Conservation (phyloP, 768 basidiomycete species). For the Xerocomus spinulosus region DNA sequence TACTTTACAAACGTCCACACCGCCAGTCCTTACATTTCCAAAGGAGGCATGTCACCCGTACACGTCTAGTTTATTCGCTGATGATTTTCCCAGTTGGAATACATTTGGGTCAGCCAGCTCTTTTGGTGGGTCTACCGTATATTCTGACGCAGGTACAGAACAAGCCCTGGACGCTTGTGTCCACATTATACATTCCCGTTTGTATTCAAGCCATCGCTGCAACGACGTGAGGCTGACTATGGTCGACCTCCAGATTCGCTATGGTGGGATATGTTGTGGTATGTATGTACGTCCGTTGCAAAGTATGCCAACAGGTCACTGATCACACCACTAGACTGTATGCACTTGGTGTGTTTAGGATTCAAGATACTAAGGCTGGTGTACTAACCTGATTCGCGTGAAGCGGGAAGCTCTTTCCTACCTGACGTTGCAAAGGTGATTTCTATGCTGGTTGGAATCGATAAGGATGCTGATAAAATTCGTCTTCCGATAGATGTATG, state of each 20-base stretch:
- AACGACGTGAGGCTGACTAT: no score
- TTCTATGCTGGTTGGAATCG: no score
- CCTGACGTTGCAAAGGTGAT: neutral
- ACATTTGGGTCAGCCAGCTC: conserved; percentile 4
- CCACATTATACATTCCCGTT: conserved; percentile 1
- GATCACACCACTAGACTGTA: neutral
- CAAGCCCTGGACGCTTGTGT: conserved; percentile 2
- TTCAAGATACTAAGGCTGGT: neutral
- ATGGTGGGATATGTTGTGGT: neutral
- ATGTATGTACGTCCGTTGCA: neutral
- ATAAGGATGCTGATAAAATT: neutral
- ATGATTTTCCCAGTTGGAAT: conserved; percentile 1
- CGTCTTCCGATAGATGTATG: neutral
- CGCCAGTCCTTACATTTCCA: neutral
- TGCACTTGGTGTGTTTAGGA: neutral
- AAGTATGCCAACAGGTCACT: neutral
- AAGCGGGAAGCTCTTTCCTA: conserved; percentile 2
- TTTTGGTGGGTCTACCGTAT: neutral
- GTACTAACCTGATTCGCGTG: neutral
- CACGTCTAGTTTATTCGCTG: neutral
- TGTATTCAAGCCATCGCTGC: neutral
- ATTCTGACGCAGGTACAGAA: neutral
- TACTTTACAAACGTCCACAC: no score
- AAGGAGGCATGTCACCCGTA: neutral
- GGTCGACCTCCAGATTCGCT: neutral